Conservation (phyloP, 202 grass and related monocot species). For the Eragrostis tef region DNA sequence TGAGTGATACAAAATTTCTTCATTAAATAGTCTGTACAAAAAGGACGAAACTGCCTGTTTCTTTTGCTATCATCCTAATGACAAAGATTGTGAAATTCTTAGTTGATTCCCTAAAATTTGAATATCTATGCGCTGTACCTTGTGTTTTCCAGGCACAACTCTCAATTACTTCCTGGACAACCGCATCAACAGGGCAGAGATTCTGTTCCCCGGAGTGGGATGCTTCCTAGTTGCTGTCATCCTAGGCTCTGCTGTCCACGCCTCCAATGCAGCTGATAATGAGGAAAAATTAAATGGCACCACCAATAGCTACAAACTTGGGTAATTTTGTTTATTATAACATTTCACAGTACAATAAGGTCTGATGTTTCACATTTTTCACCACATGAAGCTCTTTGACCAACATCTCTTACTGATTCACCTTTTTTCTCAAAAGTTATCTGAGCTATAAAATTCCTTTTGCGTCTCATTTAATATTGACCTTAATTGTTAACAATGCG, state of each 20-base stretch:
- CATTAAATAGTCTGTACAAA: neutral
- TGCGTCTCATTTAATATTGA: neutral
- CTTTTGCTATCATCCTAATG: neutral
- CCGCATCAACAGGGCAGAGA: slow-evolving; percentile 83
- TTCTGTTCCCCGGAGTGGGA: slow-evolving; percentile 88
- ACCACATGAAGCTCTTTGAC: neutral
- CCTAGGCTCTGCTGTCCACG: slow-evolving; percentile 84
- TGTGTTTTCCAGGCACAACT: slow-evolving; percentile 75
- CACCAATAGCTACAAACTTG: slow-evolving; percentile 46
- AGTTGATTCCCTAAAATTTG: neutral
- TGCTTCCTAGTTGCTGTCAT: slow-evolving; percentile 91
- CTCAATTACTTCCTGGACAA: slow-evolving; percentile 95
- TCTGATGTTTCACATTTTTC: neutral
- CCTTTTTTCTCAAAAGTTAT: neutral
- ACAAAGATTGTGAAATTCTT: neutral
- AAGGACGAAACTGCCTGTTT: neutral
- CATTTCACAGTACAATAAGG: neutral
- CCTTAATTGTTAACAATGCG: neutral
- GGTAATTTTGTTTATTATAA: slow-evolving; percentile 44
- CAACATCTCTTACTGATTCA: neutral
- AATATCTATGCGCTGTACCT: too few relatives aligned
- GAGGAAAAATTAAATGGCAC: slow-evolving; percentile 70
- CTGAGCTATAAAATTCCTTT: neutral
- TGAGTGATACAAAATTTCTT: neutral
- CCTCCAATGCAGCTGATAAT: slow-evolving; percentile 93